Percentiles rank a stretch among this genome's conserved stretches.
These are phyloP conservation scores for Cryptococcus amylolentus DNA, from an alignment of 1,284 basidiomycete species.

Conservation along the genomic window DNA sequence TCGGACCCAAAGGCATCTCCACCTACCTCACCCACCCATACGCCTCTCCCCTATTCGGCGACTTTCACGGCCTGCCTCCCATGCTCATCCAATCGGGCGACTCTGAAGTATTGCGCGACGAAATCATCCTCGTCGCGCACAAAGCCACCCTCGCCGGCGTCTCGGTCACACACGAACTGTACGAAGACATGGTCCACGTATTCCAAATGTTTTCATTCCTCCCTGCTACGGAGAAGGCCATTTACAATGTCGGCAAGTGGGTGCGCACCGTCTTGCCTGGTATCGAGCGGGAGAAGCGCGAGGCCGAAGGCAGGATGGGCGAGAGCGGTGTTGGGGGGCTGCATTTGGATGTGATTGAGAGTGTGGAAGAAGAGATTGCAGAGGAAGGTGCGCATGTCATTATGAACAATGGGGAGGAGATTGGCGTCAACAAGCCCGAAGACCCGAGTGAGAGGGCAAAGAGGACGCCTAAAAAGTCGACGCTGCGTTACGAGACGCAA, in stretches of 20 bases:
- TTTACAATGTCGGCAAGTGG: constrained; percentile 60
- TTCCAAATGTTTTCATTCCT: constrained; percentile 87
- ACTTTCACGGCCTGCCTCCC: constrained; percentile 81
- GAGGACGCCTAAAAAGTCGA: neutral
- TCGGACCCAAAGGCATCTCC: constrained; percentile 74
- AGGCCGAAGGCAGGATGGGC: constrained; percentile 7
- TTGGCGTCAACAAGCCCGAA: constrained; percentile 3
- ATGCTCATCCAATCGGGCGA: constrained; percentile 91
- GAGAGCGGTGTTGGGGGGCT: constrained; percentile 6
- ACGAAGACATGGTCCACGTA: constrained; percentile 88
- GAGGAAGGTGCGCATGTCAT: constrained; percentile 14
- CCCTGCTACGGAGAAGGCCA: constrained; percentile 66
- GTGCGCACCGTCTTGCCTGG: constrained; percentile 65
- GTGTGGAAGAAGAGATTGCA: constrained; percentile 17
- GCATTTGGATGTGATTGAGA: constrained; percentile 12
- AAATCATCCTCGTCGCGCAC: constrained; percentile 87
- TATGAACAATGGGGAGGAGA: constrained; percentile 14
- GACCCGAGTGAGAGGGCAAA: neutral
- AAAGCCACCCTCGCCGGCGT: constrained; percentile 88
- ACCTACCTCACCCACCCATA: constrained; percentile 92
- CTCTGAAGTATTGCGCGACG: constrained; percentile 88
- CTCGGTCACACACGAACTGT: constrained; percentile 83
- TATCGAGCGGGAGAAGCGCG: constrained; percentile 40
- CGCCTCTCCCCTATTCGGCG: constrained; percentile 91
- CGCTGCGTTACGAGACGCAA: neutral